Evolutionary conservation across 192 early-diverging fungal genomes (phyloP), one percentile per base, ranked within the genome.

Genomic region (Podila horticola): DNA sequence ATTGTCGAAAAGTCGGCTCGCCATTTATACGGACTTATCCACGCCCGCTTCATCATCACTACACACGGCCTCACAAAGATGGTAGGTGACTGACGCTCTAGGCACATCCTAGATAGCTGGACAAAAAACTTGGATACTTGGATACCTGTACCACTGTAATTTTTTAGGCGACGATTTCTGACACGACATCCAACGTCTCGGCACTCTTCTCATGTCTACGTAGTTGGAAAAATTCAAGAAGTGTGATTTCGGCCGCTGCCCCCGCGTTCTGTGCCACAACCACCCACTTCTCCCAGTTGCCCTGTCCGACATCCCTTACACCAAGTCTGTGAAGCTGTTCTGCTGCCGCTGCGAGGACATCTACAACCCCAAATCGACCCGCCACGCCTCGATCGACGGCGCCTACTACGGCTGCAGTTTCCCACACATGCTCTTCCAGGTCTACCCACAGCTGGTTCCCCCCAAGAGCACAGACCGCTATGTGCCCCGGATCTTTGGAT

Each of bases 401-500:
- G 97, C 98, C 5, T 97, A 97, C 72, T 99, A 97, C 85, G 96
- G 97, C 12, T 97, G 95, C 30, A 94, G 94, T 28, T 94, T 99
- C 83, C 97, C 97, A 49, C 97, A 98, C 74, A 94, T 98, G 90
- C 83, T 99, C 45, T 90, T 99, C 74, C 96, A 97, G 86, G 92
- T 93, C 48, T 96, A 97, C 76, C 93, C 95, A 41, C 86, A 90
- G 61, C 85, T 96, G 38, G 82, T 94, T 64, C 97, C 96, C 11
- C 84, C 88, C 5, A 94, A 94, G 72, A 85, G 86, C 24, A 87
- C 86, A 26, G 95, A 96, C 65, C 91, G 95, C 57, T 97, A 97
- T 75, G 90, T 96, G 49, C 98, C 98, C n/a, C 90, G 90, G 52
- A 98, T 99, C 58, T 99, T 99, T 91, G 98, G 98, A 10, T 99